Conservation (phyloP, 257 asterid species). For the Solanum stenotomum region DNA sequence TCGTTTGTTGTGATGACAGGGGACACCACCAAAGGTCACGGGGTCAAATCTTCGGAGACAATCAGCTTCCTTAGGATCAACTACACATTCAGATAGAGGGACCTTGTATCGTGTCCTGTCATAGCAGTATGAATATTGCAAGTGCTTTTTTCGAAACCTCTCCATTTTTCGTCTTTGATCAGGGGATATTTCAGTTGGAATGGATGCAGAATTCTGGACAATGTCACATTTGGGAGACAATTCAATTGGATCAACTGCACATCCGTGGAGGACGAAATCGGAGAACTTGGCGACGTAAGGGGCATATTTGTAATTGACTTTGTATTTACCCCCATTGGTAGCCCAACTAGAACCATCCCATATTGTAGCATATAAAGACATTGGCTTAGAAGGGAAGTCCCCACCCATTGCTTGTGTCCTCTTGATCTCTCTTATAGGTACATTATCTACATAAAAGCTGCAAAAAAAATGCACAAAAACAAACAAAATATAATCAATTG, state of each 20-base stretch:
- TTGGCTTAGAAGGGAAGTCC: conserved; percentile 81
- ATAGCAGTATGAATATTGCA: conserved; percentile 77
- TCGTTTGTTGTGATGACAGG: conserved; percentile 30
- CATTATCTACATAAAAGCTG: conserved; percentile 71
- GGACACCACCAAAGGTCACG: conserved; percentile 49
- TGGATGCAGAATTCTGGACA: conserved; percentile 1
- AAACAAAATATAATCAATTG: conserved; percentile 7
- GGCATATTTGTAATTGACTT: conserved; percentile 64
- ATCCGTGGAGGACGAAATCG: conserved; percentile 65
- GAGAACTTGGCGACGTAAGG: conserved; percentile 64
- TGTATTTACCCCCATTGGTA: conserved; percentile 68
- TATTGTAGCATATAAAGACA: conserved; percentile 79
- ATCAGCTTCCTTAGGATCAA: conserved; percentile 45
- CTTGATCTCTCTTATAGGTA: conserved; percentile 67
- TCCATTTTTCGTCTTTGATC: conserved; percentile 38
- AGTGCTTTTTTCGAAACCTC: conserved; percentile 39
- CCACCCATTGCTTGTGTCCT: conserved; percentile 66
- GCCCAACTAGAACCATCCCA: conserved; percentile 97
- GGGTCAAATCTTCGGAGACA: conserved; percentile 53
- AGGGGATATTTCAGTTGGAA: conserved; percentile 25
- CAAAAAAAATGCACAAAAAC: conserved; percentile 6
- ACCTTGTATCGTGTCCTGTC: conserved; percentile 47
- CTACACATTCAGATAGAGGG: conserved; percentile 48
- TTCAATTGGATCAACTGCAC: conserved; percentile 57
- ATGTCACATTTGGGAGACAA: conserved; percentile 29